Conservation (phyloP, 148 eudicot species). For the Salicornia ramosissima region DNA sequence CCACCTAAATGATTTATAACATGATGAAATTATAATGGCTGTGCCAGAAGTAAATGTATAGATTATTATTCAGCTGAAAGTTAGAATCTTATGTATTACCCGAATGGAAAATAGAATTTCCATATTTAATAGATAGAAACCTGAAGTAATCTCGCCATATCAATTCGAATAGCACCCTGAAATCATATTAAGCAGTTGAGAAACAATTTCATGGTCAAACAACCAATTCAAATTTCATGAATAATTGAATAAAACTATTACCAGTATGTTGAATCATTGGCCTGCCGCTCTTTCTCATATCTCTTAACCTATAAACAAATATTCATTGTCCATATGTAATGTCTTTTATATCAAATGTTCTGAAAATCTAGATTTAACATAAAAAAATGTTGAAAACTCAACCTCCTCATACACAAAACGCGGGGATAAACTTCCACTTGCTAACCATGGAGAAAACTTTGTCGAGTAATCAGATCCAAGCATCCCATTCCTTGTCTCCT, state of each 20-base stretch:
- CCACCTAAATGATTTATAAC: constrained; percentile 46
- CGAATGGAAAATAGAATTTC: constrained; percentile 66
- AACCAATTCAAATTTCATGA: not conserved
- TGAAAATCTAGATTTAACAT: not conserved
- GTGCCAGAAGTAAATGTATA: not conserved
- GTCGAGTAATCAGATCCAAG: constrained; percentile 93
- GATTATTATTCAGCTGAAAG: not conserved
- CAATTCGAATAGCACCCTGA: constrained; percentile 90
- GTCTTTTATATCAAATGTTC: not conserved
- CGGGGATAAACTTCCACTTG: constrained; percentile 85
- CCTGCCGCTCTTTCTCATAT: constrained; percentile 61
- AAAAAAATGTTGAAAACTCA: not conserved
- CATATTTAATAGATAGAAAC: constrained; percentile 74
- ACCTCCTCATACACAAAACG: constrained; percentile 85
- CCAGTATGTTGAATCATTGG: constrained; percentile 95
- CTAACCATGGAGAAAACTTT: constrained; percentile 96
- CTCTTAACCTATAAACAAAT: constrained; percentile 56
- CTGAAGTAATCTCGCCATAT: constrained; percentile 98
- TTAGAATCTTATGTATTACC: constrained; percentile 36
- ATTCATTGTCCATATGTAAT: not conserved
- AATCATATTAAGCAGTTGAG: constrained; percentile 18
- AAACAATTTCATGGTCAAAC: not conserved
- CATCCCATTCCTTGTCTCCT: constrained; percentile 89
- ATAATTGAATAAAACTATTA: constrained; percentile 23
- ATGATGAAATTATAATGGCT: not conserved